Evolutionary conservation across 768 basidiomycete genomes (phyloP), one percentile per base, ranked within the genome.

Genomic region (Collybia nuda): DNA sequence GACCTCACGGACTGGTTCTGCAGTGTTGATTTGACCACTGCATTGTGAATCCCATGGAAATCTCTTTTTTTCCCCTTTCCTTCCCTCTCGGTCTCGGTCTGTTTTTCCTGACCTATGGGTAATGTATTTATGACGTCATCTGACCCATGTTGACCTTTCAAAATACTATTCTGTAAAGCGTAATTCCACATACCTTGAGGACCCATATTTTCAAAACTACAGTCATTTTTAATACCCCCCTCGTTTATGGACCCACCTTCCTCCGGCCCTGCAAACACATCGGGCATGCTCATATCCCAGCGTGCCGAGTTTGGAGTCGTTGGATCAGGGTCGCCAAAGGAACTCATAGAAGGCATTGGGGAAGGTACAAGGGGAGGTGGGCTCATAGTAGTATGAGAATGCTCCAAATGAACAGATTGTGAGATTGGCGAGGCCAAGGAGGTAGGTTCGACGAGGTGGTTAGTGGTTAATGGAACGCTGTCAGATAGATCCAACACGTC

Each of bases 201-300:
- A 46, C 50, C 47, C 29, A 57, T 47, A 37, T 47, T 47, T 29
- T 29, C 48, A 26, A 15, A 3, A 35, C 40, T 44, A 51, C 58
- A 52, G 61, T 50, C 51, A 39, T 35, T 52, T 44, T 52, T 38
- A 32, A 32, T 32, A 3, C 32, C 32, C 32, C 32, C 32, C 9
- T 32, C 32, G 47, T 41, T 47, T 39, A 38, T 40, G 38, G 55
- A 54, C 23, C 24, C 42, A 38, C 47, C 50, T 23, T 45, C 54
- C 18, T 36, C 44, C 5, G 50, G 24, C 22, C 44, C 53, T 29
- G 35, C 54, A 54, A 57, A 61, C 7, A 75, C 56, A 39, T 70
- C 71, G 6, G 71, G 70, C 32, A 55, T 48, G 14, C 62, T 62
- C 22, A 64, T 51, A 42, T 77, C 72, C 68, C 68, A 74, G 9